A percentile compares a stretch with the other conserved stretches of the same genome.
These are phyloP conservation scores for Yarrowia sp. DNA, from an alignment of 805 yeast species.

Conservation along the genomic window DNA sequence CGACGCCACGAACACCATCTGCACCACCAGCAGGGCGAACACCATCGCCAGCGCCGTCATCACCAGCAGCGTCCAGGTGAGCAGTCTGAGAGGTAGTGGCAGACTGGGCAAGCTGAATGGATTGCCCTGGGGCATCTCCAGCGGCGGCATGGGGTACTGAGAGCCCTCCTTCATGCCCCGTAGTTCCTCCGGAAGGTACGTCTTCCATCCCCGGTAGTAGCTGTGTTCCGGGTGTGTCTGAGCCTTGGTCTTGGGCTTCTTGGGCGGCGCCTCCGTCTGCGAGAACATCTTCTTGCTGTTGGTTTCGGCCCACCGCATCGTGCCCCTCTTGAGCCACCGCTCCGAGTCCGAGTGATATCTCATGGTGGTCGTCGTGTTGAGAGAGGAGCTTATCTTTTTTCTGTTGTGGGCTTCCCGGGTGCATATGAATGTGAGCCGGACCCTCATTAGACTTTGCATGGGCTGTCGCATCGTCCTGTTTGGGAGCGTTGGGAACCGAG, in stretches of 20 bases:
- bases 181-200: constrained; percentile 5
- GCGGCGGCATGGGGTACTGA: not conserved
- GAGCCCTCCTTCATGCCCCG: not conserved
- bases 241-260: not conserved
- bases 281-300: too few species aligned
- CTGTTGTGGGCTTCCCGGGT: constrained; percentile 17
- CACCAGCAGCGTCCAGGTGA: constrained; percentile 19
- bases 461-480: constrained; percentile 20
- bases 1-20: constrained; percentile 20
- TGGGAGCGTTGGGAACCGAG: constrained; percentile 21
- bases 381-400: constrained; percentile 16
- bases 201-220: constrained; percentile 5
- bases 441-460: constrained; percentile 25
- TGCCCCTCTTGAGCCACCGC: constrained; percentile 16
- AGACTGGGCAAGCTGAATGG: constrained; percentile 5
- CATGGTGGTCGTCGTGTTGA: constrained; percentile 6
- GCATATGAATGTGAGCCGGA: constrained; percentile 15
- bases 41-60: constrained; percentile 11
- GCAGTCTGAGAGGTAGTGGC: constrained; percentile 19
- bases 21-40: constrained; percentile 21
- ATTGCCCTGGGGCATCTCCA: not conserved
- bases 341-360: constrained; percentile 16
- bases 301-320: not conserved
- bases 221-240: too few species aligned
- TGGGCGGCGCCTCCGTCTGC: too few species aligned